Evolutionary conservation across 108 stramenopile species (phyloP).

Genomic region (Fistulifera pelliculosa): DNA sequence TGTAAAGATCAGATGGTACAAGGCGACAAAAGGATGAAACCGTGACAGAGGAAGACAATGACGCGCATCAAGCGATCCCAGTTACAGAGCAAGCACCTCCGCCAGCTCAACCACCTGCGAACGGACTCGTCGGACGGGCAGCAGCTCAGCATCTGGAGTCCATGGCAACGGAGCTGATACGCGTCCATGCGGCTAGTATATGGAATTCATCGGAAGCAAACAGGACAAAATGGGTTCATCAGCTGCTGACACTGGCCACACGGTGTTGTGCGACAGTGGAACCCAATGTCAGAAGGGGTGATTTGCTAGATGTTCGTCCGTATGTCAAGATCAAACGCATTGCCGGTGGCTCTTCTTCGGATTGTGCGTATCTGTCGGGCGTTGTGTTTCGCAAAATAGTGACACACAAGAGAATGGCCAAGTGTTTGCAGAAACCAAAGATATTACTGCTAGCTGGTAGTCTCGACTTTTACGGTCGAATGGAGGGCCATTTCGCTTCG

Average conservation of each 20-base stretch:
- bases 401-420: slow-evolving; percentile 79
- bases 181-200: slow-evolving; percentile 60
- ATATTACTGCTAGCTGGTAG: slow-evolving; percentile 90
- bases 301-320: slow-evolving; percentile 75
- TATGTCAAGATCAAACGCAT: slow-evolving; percentile 69
- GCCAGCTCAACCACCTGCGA: slow-evolving; percentile 1
- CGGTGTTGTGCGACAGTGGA: slow-evolving; percentile 79
- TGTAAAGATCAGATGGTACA: slow-evolving; percentile 57
- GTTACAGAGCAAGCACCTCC: background rate
- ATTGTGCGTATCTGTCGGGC: slow-evolving; percentile 86
- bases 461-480: slow-evolving; percentile 59
- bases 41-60: background rate
- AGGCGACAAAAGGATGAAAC: slow-evolving; percentile 16
- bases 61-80: background rate
- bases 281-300: slow-evolving; percentile 80
- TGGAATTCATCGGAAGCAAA: slow-evolving; percentile 27
- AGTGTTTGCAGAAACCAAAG: slow-evolving; percentile 64
- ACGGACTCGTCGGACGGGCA: background rate
- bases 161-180: slow-evolving; percentile 38
- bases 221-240: slow-evolving; percentile 43
- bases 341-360: slow-evolving; percentile 67
- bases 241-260: slow-evolving; percentile 68
- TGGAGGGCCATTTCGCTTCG: slow-evolving; percentile 27
- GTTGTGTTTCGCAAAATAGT: slow-evolving; percentile 88
- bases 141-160: slow-evolving; percentile 17